Percentiles rank a stretch among this genome's conserved stretches.
Conservation (phyloP, 1,284 basidiomycete species). For the Prillingera fragicola region DNA sequence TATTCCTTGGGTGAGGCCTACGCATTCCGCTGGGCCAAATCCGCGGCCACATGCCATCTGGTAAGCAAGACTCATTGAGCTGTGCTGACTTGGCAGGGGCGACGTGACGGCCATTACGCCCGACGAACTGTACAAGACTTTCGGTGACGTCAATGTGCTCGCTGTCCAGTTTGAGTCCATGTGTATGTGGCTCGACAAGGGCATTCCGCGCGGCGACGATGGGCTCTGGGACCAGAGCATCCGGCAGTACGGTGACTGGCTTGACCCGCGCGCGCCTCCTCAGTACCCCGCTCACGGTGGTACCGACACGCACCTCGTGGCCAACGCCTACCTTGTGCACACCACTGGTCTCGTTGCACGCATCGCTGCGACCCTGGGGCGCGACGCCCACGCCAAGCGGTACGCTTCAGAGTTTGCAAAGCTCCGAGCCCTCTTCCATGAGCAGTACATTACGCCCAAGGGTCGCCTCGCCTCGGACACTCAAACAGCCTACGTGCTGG, state of each 20-base stretch:
- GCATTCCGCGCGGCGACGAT: slow-evolving; percentile 17
- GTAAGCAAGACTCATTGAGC: slow-evolving; percentile 9
- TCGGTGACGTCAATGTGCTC: slow-evolving; percentile 26
- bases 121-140: slow-evolving; percentile 26
- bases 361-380: slow-evolving; percentile 26
- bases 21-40: too few species aligned
- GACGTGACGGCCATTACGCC: slow-evolving; percentile 31
- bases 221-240: slow-evolving; percentile 22
- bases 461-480: slow-evolving; percentile 33
- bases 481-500: slow-evolving; percentile 32
- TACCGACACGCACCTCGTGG: slow-evolving; percentile 31
- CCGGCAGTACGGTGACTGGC: slow-evolving; percentile 35
- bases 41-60: slow-evolving; percentile 20
- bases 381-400: slow-evolving; percentile 8
- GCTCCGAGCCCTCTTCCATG: slow-evolving; percentile 19
- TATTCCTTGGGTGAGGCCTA: too few species aligned
- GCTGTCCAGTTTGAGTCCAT: slow-evolving; percentile 29
- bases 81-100: slow-evolving; percentile 26
- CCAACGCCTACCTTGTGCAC: slow-evolving; percentile 35
- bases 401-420: slow-evolving; percentile 16
- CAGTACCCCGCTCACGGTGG: slow-evolving; percentile 17
- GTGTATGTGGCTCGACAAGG: slow-evolving; percentile 33
- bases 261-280: slow-evolving; percentile 34
- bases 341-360: slow-evolving; percentile 19
- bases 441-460: slow-evolving; percentile 26